Evolutionary conservation across 2,329 filamentous ascomycete genomes (phyloP), one percentile per base, ranked within the genome.

Genomic region (Fusarium sp.): DNA sequence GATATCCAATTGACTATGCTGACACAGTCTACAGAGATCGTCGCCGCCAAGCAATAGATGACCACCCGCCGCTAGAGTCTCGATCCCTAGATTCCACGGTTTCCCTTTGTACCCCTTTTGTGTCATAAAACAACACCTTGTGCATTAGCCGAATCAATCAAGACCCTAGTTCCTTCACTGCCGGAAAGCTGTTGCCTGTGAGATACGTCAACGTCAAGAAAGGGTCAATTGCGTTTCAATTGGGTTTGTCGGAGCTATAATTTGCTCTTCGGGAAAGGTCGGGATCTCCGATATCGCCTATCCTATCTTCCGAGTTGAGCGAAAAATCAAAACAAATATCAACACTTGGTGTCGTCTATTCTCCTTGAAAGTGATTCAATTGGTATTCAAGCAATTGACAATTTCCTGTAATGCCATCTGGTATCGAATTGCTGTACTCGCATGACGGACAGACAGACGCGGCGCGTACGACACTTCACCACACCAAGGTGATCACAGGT

Each of bases 21-120:
- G 84, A 79, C 83, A 76, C 4, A 7, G 1, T 9, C 25, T 59
- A 18, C 79, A 90, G 88, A 83, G 81, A 90, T 90, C 76, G 83
- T 90, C 75, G 81, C 86, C 67, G 82, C 86, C 78, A 90, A 90
- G 83, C 83, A 89, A 87, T 90, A 89, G 81, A 85, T 79, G 76
- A 77, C 69, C 73, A 74, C 46, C 65, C 46, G 57, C 71, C 77
- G 69, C 72, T 77, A 76, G 76, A 80, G 77, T 75, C 71, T 75
- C 76, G 73, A 78, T 71, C 71, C 74, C 75, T 78, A 79, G 75
- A 77, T 74, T 70, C 73, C 73, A 71, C 71, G 72, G 73, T 75
- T 86, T 85, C 81, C 82, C 80, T 87, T 86, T 86, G 83, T 86
- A 76, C 77, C 77, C 79, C 76, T 79, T 77, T 75, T 83, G 80